Percentiles rank a stretch among this genome's conserved stretches.
These are phyloP conservation scores for Trichoderma hamatum DNA, from an alignment of 2,329 filamentous ascomycete genomes.

Conservation along the genomic window DNA sequence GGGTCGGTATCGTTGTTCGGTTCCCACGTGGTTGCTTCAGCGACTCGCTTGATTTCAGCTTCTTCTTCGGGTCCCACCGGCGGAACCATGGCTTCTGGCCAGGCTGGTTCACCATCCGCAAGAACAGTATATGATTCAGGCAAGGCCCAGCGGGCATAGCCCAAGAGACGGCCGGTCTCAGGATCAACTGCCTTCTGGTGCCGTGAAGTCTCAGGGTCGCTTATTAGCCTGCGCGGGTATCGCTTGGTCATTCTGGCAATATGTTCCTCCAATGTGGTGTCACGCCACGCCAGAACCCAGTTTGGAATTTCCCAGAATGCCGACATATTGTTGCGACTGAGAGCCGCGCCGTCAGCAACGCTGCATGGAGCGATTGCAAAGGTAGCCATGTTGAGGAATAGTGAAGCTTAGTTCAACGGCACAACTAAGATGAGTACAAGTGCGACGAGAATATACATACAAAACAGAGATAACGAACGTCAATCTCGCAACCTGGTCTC, in stretches of 20 bases:
- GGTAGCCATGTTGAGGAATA: background rate
- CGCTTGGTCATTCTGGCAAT: background rate
- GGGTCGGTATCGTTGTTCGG: conserved; percentile 22
- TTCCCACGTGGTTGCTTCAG: conserved; percentile 27
- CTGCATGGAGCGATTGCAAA: conserved; percentile 8
- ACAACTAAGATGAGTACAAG: too few species aligned
- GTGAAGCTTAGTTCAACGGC: background rate
- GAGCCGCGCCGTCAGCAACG: background rate
- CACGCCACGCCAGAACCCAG: conserved; percentile 10
- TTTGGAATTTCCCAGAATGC: conserved; percentile 14
- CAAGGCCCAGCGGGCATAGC: conserved; percentile 33
- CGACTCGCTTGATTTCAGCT: conserved; percentile 15
- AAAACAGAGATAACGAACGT: background rate
- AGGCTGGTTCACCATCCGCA: conserved; percentile 12
- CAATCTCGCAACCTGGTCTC: background rate
- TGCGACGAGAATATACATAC: background rate
- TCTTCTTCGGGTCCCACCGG: conserved; percentile 21
- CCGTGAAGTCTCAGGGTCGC: conserved; percentile 28
- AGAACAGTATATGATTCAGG: conserved; percentile 26
- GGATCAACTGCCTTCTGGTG: conserved; percentile 33
- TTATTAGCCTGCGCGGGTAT: conserved; percentile 26
- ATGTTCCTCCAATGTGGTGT: conserved; percentile 9
- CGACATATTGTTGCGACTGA: conserved; percentile 21
- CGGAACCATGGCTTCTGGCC: conserved; percentile 23
- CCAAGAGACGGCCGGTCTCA: conserved; percentile 32